These are phyloP conservation scores for Halocafeteria seosinensis DNA, from an alignment of 108 stramenopile genomes.

Conservation along the genomic window DNA sequence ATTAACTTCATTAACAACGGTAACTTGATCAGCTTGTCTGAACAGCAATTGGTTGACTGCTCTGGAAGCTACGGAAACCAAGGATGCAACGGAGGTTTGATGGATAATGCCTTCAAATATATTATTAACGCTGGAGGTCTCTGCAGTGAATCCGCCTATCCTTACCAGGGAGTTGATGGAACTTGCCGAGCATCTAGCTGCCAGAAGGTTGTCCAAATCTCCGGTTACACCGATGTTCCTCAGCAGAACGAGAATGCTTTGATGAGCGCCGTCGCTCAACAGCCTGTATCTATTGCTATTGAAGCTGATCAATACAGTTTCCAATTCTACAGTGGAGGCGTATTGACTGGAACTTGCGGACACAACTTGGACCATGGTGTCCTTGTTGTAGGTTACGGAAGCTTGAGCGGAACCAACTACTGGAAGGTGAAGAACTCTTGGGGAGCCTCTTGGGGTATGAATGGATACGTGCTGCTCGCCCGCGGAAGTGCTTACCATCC, in stretches of 20 bases:
- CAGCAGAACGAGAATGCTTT: not conserved
- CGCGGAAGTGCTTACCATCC: not conserved
- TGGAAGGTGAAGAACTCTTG: not conserved
- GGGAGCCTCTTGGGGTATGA: not conserved
- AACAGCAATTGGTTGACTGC: slow-evolving; percentile 38
- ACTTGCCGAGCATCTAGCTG: not conserved
- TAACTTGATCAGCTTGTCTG: slow-evolving; percentile 30
- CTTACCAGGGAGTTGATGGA: slow-evolving; percentile 24
- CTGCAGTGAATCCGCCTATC: slow-evolving; percentile 31
- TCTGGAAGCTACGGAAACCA: slow-evolving; percentile 15
- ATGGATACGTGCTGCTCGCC: not conserved
- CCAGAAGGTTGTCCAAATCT: not conserved
- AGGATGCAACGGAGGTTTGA: slow-evolving; percentile 47
- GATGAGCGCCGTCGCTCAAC: slow-evolving; percentile 30
- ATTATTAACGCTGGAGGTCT: slow-evolving; percentile 38
- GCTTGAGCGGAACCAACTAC: not conserved
- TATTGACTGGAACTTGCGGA: slow-evolving; percentile 25
- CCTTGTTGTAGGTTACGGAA: not conserved
- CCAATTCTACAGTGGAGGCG: slow-evolving; percentile 25
- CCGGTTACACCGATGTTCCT: not conserved
- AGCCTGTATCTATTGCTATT: slow-evolving; percentile 33
- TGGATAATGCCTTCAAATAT: slow-evolving; percentile 43
- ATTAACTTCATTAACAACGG: slow-evolving; percentile 34
- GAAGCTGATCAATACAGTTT: slow-evolving; percentile 21
- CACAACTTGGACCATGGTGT: slow-evolving; percentile 48